Conservation (phyloP, 352 stramenopile species). For the Nothophytophthora sp. region DNA sequence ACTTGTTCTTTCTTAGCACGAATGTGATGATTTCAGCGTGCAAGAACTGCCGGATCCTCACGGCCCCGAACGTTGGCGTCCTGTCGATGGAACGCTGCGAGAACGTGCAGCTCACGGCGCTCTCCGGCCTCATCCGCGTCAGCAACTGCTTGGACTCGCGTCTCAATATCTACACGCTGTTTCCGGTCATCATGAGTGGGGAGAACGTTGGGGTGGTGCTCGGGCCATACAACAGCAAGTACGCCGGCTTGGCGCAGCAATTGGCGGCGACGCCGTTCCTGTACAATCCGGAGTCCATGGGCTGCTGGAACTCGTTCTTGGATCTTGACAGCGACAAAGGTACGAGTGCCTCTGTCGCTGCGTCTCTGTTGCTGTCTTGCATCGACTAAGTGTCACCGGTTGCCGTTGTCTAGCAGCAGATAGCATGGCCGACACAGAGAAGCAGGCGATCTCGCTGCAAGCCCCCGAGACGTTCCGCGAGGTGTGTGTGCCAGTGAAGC, state of each 20-base stretch:
- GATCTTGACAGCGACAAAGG: slow-evolving; percentile 72
- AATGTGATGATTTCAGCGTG: slow-evolving; percentile 94
- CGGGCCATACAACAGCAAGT: slow-evolving; percentile 96
- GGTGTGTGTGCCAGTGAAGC: slow-evolving; percentile 73
- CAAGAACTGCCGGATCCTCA: slow-evolving; percentile 95
- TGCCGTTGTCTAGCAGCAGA: slow-evolving; percentile 13
- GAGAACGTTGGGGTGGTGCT: slow-evolving; percentile 96
- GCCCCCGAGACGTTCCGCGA: slow-evolving; percentile 60
- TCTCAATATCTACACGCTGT: slow-evolving; percentile 92
- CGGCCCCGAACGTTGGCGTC: slow-evolving; percentile 93
- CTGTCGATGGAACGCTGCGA: slow-evolving; percentile 95
- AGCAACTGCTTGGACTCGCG: slow-evolving; percentile 94
- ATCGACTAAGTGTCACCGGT: not conserved
- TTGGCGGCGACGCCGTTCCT: slow-evolving; percentile 48
- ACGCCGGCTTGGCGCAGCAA: slow-evolving; percentile 88
- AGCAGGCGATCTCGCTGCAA: slow-evolving; percentile 60
- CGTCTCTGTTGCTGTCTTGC: not conserved
- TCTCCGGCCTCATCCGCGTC: slow-evolving; percentile 88
- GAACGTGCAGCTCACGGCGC: slow-evolving; percentile 88
- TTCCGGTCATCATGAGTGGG: slow-evolving; percentile 91
- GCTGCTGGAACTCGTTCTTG: slow-evolving; percentile 68
- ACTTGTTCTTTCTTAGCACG: slow-evolving; percentile 33
- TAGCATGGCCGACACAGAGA: slow-evolving; percentile 45
- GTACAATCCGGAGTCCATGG: slow-evolving; percentile 45
- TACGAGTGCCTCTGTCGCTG: slow-evolving; percentile 10